Base-by-base conservation (phyloP, 148 eudicot species). In the Cornus florida region DNA sequence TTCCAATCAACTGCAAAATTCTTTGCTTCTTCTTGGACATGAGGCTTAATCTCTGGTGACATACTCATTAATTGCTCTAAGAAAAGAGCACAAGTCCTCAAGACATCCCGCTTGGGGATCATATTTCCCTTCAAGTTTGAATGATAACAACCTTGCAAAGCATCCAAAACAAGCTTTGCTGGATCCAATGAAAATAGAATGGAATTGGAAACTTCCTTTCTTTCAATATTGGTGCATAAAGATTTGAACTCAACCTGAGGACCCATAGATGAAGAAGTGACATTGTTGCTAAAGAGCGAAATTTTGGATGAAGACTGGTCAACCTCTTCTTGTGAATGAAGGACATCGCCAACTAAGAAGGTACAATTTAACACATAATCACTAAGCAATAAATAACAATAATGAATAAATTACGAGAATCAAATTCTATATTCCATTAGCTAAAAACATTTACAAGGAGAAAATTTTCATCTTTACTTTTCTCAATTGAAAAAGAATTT, bases 161-260 rank as follows among this genome's bases (percentile, higher is more conserved):
- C 86, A 77, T 84, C 79, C 79, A 89, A 84, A 80, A 87, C 86
- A 84, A 89, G 86, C 67, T 79, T 78, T 11, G 85, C 88, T 22
- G 89, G 89, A 76, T 87, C 84, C 14, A 78, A 8, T 71, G 88
- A 85, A 72, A 76, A 67, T 72, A 22, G 81, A 67, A 86, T 79
- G 57, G 83, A 71, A 53, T 69, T 73, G 38, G 85, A 75, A 74
- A 79, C 75, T 76, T 75, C 75, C 19, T 53, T 13, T 11, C 59
- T 13, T 12, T 0, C 59, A 17, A 53, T 53, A 53, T 12, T 16
- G 19, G 59, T 1, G 59, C 14, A 53, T 53, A 53, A 53, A 53
- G 59, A 53, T 14, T 53, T 53, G 1, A 16, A 53, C 3, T 53
- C 59, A 53, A 12, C 17, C 17, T 33, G 28, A 73, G 65, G 23